phyloP scores from a whole-genome alignment of 805 yeast species.

The Osmozyma mogii region DNA sequence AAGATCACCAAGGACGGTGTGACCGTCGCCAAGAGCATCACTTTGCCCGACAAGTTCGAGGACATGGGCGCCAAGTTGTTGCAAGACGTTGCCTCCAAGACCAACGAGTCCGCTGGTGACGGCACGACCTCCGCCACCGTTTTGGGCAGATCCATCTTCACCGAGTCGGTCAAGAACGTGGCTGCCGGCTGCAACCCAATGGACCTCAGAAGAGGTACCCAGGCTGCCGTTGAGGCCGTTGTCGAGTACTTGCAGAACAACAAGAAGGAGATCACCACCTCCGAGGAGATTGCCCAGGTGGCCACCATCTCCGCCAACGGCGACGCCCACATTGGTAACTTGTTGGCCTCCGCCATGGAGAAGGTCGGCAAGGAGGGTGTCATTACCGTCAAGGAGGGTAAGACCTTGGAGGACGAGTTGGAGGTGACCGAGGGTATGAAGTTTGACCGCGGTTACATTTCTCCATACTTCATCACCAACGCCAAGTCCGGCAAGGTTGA shows the following conservation, averaged over 20 bases:
- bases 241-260: constrained; percentile 74
- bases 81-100: constrained; percentile 95
- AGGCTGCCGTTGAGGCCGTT: constrained; percentile 92
- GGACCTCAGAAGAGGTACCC: constrained; percentile 96
- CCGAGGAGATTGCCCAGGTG: constrained; percentile 94
- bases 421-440: constrained; percentile 98
- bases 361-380: constrained; percentile 99
- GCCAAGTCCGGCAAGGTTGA: constrained; percentile 90
- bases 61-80: constrained; percentile 92
- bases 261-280: constrained; percentile 89
- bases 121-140: constrained; percentile 98
- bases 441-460: constrained; percentile 94
- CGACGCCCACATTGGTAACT: constrained; percentile 82
- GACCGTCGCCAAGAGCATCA: constrained; percentile 84
- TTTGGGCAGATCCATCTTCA: constrained; percentile 88
- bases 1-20: constrained; percentile 99
- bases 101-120: constrained; percentile 97
- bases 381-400: constrained; percentile 94
- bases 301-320: constrained; percentile 98
- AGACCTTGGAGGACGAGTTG: constrained; percentile 91
- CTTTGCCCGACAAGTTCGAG: constrained; percentile 83
- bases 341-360: constrained; percentile 94
- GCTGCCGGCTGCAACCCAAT: constrained; percentile 99
- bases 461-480: constrained; percentile 94
- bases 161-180: constrained; percentile 92